A percentile compares a stretch with the other conserved stretches of the same genome.
Evolutionary conservation across 345 rosid genomes (phyloP).

Genomic region (Dovyalis caffra): DNA sequence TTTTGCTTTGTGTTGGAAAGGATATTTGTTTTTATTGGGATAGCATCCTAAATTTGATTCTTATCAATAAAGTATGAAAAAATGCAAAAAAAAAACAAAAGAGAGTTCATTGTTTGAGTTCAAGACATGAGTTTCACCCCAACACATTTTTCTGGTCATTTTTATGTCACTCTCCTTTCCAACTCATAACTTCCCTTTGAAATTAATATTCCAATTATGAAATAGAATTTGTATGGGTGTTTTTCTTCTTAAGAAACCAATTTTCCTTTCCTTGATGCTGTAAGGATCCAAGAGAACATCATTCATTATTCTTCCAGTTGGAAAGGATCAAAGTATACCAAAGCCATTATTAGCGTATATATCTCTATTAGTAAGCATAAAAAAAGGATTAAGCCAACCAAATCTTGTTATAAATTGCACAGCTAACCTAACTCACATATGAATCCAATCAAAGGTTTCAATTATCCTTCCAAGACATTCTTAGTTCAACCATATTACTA

Average conservation of each 20-base stretch:
- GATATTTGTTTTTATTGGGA: neutral
- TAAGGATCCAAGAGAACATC: neutral
- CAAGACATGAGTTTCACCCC: neutral
- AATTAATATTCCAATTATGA: neutral
- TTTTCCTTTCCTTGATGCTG: neutral
- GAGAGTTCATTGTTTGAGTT: neutral
- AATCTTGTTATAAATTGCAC: neutral
- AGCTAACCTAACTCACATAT: conserved; percentile 3
- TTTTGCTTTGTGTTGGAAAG: neutral
- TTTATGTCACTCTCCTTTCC: neutral
- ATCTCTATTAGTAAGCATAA: neutral
- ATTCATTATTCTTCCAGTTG: neutral
- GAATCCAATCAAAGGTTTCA: neutral
- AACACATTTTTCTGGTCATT: neutral
- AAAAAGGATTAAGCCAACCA: neutral
- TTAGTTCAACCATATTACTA: neutral
- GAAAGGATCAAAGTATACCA: neutral
- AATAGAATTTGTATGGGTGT: neutral
- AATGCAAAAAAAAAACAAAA: neutral
- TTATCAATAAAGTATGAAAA: neutral
- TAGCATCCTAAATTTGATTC: neutral
- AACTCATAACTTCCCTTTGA: neutral
- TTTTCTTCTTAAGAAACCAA: neutral
- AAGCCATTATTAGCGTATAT: neutral
- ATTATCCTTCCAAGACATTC: neutral